phyloP scores from a whole-genome alignment of 345 rosid species.

The Camelina neglecta region DNA sequence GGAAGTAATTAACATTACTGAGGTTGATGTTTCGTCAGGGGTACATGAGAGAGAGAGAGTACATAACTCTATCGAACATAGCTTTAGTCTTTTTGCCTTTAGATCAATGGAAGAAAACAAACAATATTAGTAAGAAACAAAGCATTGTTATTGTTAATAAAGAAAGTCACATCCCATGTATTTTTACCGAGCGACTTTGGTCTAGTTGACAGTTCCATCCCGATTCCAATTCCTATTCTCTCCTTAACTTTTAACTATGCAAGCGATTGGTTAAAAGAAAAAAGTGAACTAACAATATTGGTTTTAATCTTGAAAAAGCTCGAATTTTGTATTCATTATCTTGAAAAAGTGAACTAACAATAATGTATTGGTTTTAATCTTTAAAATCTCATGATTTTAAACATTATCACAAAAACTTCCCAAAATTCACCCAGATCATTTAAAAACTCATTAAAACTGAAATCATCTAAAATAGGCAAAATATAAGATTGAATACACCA shows the following conservation, averaged over 20 bases:
- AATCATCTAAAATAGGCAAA: no score
- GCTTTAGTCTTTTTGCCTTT: constrained; percentile 1
- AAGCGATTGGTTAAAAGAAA: neutral
- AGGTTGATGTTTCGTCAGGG: constrained; percentile 11
- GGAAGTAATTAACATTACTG: constrained; percentile 43
- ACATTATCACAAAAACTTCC: neutral
- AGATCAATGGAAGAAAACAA: neutral
- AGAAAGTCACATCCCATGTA: constrained; percentile 11
- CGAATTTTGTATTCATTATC: no score
- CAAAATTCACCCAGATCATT: no score
- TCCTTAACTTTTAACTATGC: no score
- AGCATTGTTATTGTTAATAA: constrained; percentile 4
- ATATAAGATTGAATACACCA: no score
- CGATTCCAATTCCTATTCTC: no score
- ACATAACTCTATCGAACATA: constrained; percentile 13
- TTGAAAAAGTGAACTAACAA: no score
- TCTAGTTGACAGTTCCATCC: constrained; percentile 2
- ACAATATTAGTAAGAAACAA: neutral
- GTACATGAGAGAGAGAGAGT: constrained; percentile 6
- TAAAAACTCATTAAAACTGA: no score
- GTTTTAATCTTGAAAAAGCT: neutral
- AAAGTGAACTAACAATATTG: neutral
- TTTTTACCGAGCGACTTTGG: constrained; percentile 13
- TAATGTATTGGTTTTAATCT: no score
- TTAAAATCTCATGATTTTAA: no score